Conservation (phyloP, 2,329 filamentous ascomycete genomes). For the Pyrenochaeta sp. region DNA sequence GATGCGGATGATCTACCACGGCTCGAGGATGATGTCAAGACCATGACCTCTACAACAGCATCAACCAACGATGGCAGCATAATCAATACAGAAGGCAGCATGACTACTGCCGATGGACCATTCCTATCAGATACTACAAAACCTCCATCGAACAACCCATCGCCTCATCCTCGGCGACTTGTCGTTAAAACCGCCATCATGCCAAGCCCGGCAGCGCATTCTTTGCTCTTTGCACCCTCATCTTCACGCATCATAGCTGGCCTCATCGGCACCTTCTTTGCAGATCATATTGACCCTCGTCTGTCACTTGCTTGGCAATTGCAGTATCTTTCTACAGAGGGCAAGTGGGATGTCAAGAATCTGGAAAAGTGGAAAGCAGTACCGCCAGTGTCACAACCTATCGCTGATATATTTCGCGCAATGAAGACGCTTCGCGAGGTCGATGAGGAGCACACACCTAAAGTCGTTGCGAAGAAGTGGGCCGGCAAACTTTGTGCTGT, state of each 20-base stretch:
- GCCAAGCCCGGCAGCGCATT: conserved; percentile 80
- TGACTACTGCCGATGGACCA: conserved; percentile 18
- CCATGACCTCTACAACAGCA: conserved; percentile 18
- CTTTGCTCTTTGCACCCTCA: conserved; percentile 79
- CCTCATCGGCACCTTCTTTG: conserved; percentile 82
- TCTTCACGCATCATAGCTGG: conserved; percentile 80
- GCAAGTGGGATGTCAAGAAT: conserved; percentile 99
- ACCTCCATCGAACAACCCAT: conserved; percentile 16
- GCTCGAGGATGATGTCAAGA: conserved; percentile 22
- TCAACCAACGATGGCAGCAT: conserved; percentile 26
- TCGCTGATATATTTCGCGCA: conserved; percentile 81
- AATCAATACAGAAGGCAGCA: conserved; percentile 26
- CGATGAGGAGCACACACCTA: conserved; percentile 81
- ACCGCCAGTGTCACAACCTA: conserved; percentile 76
- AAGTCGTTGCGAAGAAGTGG: conserved; percentile 73
- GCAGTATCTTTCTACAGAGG: conserved; percentile 83
- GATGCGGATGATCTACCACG: conserved; percentile 38
- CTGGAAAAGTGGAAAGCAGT: conserved; percentile 88
- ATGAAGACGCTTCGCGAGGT: conserved; percentile 94
- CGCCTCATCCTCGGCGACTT: conserved; percentile 38
- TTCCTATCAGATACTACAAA: conserved; percentile 8
- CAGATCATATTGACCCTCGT: conserved; percentile 75
- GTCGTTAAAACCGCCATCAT: conserved; percentile 74
- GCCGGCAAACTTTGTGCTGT: conserved; percentile 73
- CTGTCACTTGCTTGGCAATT: conserved; percentile 90